phyloP scores from a whole-genome alignment of 257 asterid species.

The Nyctanthes arbortristis region DNA sequence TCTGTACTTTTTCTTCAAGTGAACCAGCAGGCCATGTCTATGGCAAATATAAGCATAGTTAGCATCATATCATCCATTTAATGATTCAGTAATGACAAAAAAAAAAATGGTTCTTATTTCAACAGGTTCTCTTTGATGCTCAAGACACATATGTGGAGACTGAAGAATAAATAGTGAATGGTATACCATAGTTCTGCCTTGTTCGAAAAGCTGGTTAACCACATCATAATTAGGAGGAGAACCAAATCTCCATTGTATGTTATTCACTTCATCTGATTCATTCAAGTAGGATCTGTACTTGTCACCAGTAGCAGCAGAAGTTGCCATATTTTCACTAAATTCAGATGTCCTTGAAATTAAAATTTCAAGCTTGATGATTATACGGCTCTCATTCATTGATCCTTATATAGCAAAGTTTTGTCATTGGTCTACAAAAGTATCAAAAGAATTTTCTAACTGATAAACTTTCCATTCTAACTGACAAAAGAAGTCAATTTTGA shows the following conservation, averaged over 20 bases:
- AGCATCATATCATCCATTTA: neutral
- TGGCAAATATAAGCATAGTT: neutral
- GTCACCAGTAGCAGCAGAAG: neutral
- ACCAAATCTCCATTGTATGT: slow-evolving; percentile 53
- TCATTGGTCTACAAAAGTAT: too few species aligned
- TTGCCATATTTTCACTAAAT: neutral
- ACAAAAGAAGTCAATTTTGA: too few species aligned
- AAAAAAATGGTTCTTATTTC: neutral
- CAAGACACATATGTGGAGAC: too few species aligned
- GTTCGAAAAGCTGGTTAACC: slow-evolving; percentile 69
- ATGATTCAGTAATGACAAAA: too few species aligned
- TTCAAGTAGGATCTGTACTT: slow-evolving; percentile 53
- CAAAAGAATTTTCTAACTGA: too few species aligned
- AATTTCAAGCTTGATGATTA: neutral
- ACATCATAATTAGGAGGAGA: slow-evolving; percentile 64
- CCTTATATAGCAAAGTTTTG: neutral
- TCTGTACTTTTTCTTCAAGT: slow-evolving; percentile 53
- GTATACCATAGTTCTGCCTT: slow-evolving; percentile 69
- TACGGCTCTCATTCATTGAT: neutral
- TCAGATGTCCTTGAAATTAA: neutral
- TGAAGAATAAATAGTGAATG: neutral
- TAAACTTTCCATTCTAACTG: too few species aligned
- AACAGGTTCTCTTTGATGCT: neutral
- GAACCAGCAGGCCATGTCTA: slow-evolving; percentile 53
- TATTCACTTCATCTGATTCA: slow-evolving; percentile 44